These are phyloP conservation scores for Silene conica DNA, from an alignment of 148 eudicot species.

Conservation along the genomic window DNA sequence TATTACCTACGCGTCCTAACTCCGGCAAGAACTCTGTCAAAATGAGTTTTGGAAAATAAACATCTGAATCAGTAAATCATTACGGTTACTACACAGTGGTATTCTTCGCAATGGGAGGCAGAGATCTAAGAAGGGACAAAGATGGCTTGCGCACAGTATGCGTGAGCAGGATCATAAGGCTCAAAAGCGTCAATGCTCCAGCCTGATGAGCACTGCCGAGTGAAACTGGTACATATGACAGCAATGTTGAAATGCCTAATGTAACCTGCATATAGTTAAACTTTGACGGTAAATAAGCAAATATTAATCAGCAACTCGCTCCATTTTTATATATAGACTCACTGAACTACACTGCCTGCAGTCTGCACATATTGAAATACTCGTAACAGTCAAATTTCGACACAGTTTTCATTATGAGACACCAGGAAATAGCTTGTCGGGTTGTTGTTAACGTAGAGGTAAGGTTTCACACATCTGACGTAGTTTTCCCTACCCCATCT, in stretches of 20 bases:
- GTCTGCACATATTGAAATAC: too few relatives aligned
- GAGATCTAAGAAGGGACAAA: constrained; percentile 53
- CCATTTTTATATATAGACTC: too few relatives aligned
- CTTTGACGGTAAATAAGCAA: not conserved
- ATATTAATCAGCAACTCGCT: too few relatives aligned
- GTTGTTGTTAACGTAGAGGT: too few relatives aligned
- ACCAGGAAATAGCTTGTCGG: too few relatives aligned
- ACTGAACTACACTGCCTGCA: too few relatives aligned
- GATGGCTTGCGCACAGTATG: constrained; percentile 87
- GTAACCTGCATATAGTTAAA: constrained; percentile 54
- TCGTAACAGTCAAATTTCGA: too few relatives aligned
- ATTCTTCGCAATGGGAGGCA: constrained; percentile 50
- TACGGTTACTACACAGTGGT: not conserved
- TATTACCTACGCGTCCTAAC: not conserved
- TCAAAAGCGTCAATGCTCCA: constrained; percentile 78
- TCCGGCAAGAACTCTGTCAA: not conserved
- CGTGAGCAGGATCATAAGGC: constrained; percentile 76
- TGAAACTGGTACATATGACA: constrained; percentile 91
- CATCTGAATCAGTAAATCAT: constrained; percentile 1
- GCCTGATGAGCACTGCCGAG: constrained; percentile 97
- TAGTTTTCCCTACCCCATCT: too few relatives aligned
- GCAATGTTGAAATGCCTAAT: constrained; percentile 74
- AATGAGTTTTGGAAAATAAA: not conserved
- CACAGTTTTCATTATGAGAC: too few relatives aligned
- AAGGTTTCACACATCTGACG: too few relatives aligned